Evolutionary conservation across 2,329 filamentous ascomycete species (phyloP), one percentile per base, ranked within the genome.

Genomic region (Colletotrichum higginsianum): DNA sequence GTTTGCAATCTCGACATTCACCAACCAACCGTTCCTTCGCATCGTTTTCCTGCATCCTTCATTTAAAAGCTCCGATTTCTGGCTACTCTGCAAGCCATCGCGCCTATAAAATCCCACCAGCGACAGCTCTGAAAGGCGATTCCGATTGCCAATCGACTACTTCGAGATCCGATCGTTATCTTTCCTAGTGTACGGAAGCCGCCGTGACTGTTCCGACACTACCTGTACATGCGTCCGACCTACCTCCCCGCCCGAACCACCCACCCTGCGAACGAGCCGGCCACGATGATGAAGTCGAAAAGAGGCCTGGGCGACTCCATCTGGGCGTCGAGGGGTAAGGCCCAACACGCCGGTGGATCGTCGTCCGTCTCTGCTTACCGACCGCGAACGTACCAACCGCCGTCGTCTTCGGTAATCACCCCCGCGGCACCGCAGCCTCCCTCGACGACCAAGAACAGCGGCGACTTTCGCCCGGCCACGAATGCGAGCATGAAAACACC

Each of bases 241-340:
- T 16, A 9, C 38, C 47, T n/a, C 6, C 30, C 21, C 38, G 5
- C 18, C 23, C 7, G 2, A 30, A 30, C 26, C 26, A 30, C 40
- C n/a, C 3, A 21, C 6, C 35, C 55, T 3, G 30, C 18, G 26
- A 21, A 23, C 7, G 11, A 3, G 3, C 35, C 44, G 44, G n/a
- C 21, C 23, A 50, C 16, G 18, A 66, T 70, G 47, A 55, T 60
- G 30, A 61, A 60, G 6, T 26, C 60, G 2, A 56, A 68, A 13
- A 63, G 67, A 44, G 67, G 72, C 23, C 26, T 71, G 18, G 40
- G 18, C 23, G 55, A 52, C 65, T 69, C 73, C 4, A 71, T 71
- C 15, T 74, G 73, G 73, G 73, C 73, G 15, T 61, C 61, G 7
- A 53, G 67, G 26, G 65, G 60, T 15, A 64, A 63, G 21, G 23